Base-by-base conservation (phyloP, 2,329 filamentous ascomycete species). In the Monilinia polystroma region DNA sequence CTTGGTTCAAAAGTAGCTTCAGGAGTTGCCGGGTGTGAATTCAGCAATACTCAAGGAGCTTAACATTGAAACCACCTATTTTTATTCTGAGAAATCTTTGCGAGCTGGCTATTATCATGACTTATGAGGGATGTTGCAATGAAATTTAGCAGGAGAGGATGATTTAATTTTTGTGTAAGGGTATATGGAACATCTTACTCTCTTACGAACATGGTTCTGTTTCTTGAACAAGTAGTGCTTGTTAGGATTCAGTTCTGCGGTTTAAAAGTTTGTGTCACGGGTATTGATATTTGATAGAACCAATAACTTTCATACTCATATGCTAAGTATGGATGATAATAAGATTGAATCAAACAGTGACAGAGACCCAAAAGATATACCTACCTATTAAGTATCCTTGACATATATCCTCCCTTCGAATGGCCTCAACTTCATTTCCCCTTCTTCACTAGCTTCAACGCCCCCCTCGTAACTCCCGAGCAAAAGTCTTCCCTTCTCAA, bases 391-490 rank as follows among this genome's bases (percentile, higher is more conserved):
- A 26, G 51, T 18, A 38, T 60, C 45, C 4, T 43, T 51, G 2
- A 60, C 58, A 51, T 60, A 60, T 26, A 60, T 51, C 32, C 58
- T 51, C 8, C 58, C 58, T 32, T 60, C 58, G 26, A 60, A 60
- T n/a, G 58, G 58, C 4, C 58, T 51, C 45, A 60, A 51, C 2
- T 60, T 51, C 0, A 60, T 26, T 38, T 60, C n/a, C 0, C n/a
- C 29, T 14, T 38, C 45, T 3, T 18, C 8, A 12, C 12, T 45
- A 26, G 29, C 23, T 29, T 12, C 29, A 4, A 49, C 45, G 4
- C 32, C 45, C 4, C 35, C 57, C 45, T 60, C 58, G 23, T 60
- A 60, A 12, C 58, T 60, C 10, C 58, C 58, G 2, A 60, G 51
- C 29, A 60, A 41, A 4, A 51, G 5, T 4, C 2, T 12, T 14